Conservation (phyloP, 331 rosid genomes). For the Phaseolus coccineus region DNA sequence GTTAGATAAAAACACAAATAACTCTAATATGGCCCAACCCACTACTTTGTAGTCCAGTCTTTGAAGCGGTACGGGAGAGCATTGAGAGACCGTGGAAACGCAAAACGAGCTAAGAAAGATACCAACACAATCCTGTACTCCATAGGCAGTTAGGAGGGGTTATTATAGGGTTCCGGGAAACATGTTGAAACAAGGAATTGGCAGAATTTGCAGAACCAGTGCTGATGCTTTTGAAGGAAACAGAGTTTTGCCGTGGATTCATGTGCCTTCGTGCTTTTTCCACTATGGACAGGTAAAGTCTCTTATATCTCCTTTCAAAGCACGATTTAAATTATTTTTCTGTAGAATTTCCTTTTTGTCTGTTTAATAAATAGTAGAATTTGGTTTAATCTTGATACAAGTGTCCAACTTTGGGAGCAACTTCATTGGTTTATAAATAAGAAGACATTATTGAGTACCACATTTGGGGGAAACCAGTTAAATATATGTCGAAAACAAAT, state of each 20-base stretch:
- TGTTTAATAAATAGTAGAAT: background rate
- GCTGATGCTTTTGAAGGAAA: conserved; percentile 51
- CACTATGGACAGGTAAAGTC: conserved; percentile 68
- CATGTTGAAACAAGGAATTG: conserved; percentile 68
- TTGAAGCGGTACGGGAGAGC: too few species aligned
- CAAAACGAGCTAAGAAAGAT: too few species aligned
- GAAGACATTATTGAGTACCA: background rate
- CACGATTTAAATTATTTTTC: background rate
- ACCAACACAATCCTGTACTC: background rate
- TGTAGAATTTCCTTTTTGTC: conserved; percentile 13
- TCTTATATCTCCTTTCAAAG: conserved; percentile 9
- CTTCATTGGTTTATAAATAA: background rate
- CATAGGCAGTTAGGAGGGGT: conserved; percentile 3
- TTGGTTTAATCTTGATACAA: conserved; percentile 21
- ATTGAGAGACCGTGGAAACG: too few species aligned
- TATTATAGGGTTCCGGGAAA: conserved; percentile 28
- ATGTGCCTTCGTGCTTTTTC: conserved; percentile 56
- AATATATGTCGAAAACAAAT: background rate
- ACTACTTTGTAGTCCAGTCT: too few species aligned
- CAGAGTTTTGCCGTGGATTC: conserved; percentile 51
- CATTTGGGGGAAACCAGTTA: background rate
- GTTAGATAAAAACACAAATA: too few species aligned
- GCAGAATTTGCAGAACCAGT: conserved; percentile 53
- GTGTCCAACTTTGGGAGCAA: background rate
- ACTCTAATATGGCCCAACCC: too few species aligned